Base-by-base conservation (phyloP, 441 rosid genomes). In the Euphorbia schlechtendalii region DNA sequence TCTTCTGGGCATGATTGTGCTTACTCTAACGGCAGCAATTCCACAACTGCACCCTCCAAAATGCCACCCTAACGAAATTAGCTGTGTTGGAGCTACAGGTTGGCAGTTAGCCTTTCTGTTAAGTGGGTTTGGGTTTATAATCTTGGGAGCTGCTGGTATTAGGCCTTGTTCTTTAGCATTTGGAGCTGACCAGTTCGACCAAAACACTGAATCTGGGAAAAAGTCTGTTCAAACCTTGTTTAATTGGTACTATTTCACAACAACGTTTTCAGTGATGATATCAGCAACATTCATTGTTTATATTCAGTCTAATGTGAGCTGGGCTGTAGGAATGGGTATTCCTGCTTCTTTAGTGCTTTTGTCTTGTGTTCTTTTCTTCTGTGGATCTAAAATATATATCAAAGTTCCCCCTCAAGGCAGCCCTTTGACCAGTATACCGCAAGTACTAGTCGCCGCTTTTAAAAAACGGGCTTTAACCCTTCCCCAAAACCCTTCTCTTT, bases 171-270 rank as follows among this genome's bases (percentile, higher is more conserved):
- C 75, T 62, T 67, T 77, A 3, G 82, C 81, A 52, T 80, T 77
- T 48, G 81, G 81, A 52, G 81, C 80, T 10, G 81, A 80, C 48
- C 81, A 77, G 30, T 80, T 80, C 64, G 58, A 77, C 32, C 75
- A 76, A 8, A 49, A 61, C 3, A 77, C 74, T 6, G 75, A 77
- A 45, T 72, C 74, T 0, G 81, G 83, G 27, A 57, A 61, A 20
- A 61, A 64, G 28, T 78, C 74, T 4, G 73, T 65, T 40, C 58
- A 12, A 20, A 77, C 79, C 22, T 80, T 78, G 75, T 78, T 80
- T 70, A 77, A 80, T 43, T 77, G 79, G 79, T 77, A 77, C 74
- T 77, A 69, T 46, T 80, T 80, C 74, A 80, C 81, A 71, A 63
- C 65, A 48, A 68, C 81, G 3, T 67, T 76, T 24, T 73, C 79